These are phyloP conservation scores for Fusarium sp. DNA, from an alignment of 2,329 filamentous ascomycete genomes.

Conservation along the genomic window DNA sequence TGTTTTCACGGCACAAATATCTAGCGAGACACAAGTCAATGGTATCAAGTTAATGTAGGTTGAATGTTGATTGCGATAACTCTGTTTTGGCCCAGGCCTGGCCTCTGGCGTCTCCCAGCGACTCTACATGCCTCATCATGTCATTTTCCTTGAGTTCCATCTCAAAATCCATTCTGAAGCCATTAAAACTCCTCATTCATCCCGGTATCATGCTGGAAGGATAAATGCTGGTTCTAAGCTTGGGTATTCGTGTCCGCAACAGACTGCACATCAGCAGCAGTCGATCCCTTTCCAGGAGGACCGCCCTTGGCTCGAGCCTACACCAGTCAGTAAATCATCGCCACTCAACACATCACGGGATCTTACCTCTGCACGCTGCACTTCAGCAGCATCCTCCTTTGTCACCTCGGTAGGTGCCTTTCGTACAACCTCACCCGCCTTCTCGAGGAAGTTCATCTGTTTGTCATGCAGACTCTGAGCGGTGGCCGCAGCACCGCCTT, in stretches of 20 bases:
- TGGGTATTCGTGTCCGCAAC: neutral
- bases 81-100: fast-evolving
- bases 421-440: neutral
- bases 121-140: neutral
- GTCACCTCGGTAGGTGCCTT: neutral
- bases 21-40: fast-evolving
- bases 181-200: neutral
- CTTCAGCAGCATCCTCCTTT: neutral
- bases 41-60: fast-evolving
- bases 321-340: neutral
- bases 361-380: neutral
- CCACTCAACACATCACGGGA: fast-evolving
- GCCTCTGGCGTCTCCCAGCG: fast-evolving
- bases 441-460: neutral
- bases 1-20: fast-evolving
- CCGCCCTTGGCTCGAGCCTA: neutral
- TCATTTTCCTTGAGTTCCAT: fast-evolving
- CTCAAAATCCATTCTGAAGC: neutral
- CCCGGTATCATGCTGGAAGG: neutral
- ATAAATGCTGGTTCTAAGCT: fast-evolving
- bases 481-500: neutral
- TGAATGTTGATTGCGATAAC: fast-evolving
- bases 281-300: neutral
- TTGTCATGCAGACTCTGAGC: neutral
- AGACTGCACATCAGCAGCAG: neutral